Evolutionary conservation across 352 stramenopile species (phyloP), one percentile per base, ranked within the genome.

Genomic region (Thalassiosira hispida): DNA sequence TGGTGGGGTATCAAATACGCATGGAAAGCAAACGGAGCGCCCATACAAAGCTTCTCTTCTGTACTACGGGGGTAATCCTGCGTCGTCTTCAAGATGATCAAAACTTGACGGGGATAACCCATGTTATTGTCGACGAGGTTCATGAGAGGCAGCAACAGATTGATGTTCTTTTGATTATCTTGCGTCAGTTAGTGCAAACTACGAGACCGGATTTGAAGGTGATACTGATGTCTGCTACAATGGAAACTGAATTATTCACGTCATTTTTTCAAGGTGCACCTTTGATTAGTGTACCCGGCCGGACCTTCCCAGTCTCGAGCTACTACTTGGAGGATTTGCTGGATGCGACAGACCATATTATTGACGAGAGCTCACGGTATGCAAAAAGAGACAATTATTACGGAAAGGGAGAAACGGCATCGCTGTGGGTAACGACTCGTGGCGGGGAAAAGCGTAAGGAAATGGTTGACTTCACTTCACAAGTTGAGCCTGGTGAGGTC

Each of bases 11-110:
- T 85, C 97, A 94, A 27, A 99, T 99, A 77, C 96, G 98, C 64
- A 99, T 99, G 81, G 97, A 99, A 83, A 98, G 99, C 84, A 98
- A 96, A 76, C 99, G 97, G 22, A 98, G 92, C 65, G 95, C 98
- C 65, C 95, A 97, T 57, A 99, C 98, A 0, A 83, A 96, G 25
- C 95, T 99, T 63, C 69, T 98, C 85, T 99, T 99, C 90, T 99
- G 99, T 96, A 99, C 98, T 0, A 97, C 99, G 83, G 98, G 97
- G 81, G 99, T 99, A 97, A 85, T 99, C 22, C 89, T 99, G 40
- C 40, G 40, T 49, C 6, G 40, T 4, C 40, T 49, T 16, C 40
- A 49, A 18, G 40, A 49, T 99, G 99, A 89, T 97, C 90, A 29
- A 96, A 98, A 44, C 98, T 99, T 87, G 98, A 99, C 64, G 97